Conservation (phyloP, 352 stramenopile genomes). For the Lagenidium giganteum region DNA sequence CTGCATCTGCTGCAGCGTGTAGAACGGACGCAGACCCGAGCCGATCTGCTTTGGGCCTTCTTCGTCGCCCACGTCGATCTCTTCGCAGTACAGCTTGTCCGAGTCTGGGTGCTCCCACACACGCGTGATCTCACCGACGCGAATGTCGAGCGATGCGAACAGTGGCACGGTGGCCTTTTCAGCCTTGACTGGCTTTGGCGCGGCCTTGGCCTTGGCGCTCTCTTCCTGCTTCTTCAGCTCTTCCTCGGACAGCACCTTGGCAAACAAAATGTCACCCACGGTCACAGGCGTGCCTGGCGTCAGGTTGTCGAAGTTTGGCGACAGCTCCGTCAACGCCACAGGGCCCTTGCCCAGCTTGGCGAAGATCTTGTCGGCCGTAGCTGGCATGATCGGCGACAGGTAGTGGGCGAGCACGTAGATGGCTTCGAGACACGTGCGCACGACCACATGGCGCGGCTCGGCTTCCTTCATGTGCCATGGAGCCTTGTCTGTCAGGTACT, state of each 20-base stretch:
- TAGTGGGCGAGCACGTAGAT: slow-evolving; percentile 97
- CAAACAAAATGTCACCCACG: slow-evolving; percentile 95
- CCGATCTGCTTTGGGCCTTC: slow-evolving; percentile 93
- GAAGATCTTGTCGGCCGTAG: slow-evolving; percentile 90
- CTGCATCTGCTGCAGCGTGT: slow-evolving; percentile 94
- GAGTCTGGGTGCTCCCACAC: slow-evolving; percentile 83
- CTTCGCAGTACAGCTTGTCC: slow-evolving; percentile 98
- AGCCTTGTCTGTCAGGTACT: slow-evolving; percentile 96
- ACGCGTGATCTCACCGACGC: slow-evolving; percentile 75
- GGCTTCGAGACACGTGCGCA: slow-evolving; percentile 95
- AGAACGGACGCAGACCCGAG: slow-evolving; percentile 94
- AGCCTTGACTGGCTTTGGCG: slow-evolving; percentile 33
- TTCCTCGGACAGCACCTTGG: slow-evolving; percentile 83
- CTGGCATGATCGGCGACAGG: slow-evolving; percentile 92
- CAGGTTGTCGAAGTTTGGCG: slow-evolving; percentile 90
- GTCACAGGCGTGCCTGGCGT: slow-evolving; percentile 83
- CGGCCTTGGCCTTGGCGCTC: slow-evolving; percentile 41
- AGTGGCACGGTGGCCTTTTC: slow-evolving; percentile 53
- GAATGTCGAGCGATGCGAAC: slow-evolving; percentile 77
- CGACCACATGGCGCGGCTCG: slow-evolving; percentile 83
- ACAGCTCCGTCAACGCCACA: slow-evolving; percentile 67
- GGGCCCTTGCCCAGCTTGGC: slow-evolving; percentile 90
- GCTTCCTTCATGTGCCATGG: slow-evolving; percentile 97
- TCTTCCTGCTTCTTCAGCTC: slow-evolving; percentile 62
- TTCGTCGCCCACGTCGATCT: slow-evolving; percentile 97